A percentile compares a stretch with the other conserved stretches of the same genome.
Conservation (phyloP, 208 protist species). For the Acanthamoeba royreba region DNA sequence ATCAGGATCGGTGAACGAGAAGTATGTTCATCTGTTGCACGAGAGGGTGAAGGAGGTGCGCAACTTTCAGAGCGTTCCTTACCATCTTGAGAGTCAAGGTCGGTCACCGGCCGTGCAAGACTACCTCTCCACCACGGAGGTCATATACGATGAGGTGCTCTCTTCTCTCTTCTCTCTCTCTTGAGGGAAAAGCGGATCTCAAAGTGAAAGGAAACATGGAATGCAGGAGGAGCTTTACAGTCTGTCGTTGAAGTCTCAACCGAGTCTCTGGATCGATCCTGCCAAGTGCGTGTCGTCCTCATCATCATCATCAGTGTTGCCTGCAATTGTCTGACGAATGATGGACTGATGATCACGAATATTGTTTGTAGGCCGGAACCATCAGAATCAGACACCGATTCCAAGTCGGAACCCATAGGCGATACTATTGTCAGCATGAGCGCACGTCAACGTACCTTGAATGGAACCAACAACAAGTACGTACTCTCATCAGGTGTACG, state of each 20-base stretch:
- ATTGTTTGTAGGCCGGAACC: too few relatives aligned
- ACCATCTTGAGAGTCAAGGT: background rate
- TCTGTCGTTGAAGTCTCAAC: background rate
- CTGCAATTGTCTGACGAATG: background rate
- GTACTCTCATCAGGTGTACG: too few relatives aligned
- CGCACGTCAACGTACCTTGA: too few relatives aligned
- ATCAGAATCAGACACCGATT: too few relatives aligned
- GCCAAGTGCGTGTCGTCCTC: background rate
- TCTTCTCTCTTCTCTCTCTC: too few relatives aligned
- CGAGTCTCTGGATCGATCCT: background rate
- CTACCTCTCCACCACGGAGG: background rate
- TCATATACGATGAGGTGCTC: background rate
- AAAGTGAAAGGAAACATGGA: too few relatives aligned
- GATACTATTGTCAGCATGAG: too few relatives aligned
- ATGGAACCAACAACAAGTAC: too few relatives aligned
- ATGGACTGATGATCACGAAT: background rate
- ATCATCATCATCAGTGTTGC: background rate
- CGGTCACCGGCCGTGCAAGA: background rate
- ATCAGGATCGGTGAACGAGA: too few relatives aligned
- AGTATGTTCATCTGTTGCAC: background rate
- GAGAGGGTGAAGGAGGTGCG: background rate
- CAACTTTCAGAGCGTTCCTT: background rate
- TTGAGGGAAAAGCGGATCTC: too few relatives aligned
- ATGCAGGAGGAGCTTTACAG: constrained; percentile 1
- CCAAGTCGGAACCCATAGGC: too few relatives aligned